Evolutionary conservation across 1,139 yeast genomes (phyloP).

Genomic region (Scheffersomyces cryptocercus): DNA sequence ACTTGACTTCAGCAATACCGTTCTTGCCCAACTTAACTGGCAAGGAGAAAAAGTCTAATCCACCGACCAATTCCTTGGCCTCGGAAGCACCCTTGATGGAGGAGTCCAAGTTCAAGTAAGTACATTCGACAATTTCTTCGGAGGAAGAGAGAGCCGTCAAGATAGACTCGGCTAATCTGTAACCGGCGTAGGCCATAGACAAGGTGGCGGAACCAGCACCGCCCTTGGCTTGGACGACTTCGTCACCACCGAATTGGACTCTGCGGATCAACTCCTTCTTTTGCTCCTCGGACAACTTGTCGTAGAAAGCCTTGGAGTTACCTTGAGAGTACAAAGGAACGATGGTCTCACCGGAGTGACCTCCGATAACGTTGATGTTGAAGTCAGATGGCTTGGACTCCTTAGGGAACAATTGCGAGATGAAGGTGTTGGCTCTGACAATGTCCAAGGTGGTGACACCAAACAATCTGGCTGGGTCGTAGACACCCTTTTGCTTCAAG

Average conservation of each 20-base stretch:
- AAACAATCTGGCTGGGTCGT: conserved; percentile 87
- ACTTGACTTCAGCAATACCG: conserved; percentile 74
- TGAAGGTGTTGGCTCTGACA: conserved; percentile 90
- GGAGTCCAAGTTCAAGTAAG: conserved; percentile 56
- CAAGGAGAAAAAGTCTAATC: conserved; percentile 91
- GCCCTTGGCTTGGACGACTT: conserved; percentile 96
- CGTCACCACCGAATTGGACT: conserved; percentile 99
- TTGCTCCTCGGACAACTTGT: conserved; percentile 23
- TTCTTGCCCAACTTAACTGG: conserved; percentile 85
- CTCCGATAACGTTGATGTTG: conserved; percentile 86
- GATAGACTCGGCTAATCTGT: conserved; percentile 87
- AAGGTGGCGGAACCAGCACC: conserved; percentile 99
- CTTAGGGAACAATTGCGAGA: conserved; percentile 60
- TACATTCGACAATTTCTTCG: conserved; percentile 70
- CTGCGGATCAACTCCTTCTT: conserved; percentile 75
- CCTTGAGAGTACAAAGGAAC: conserved; percentile 83
- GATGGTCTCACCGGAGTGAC: conserved; percentile 98
- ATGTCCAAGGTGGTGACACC: conserved; percentile 98
- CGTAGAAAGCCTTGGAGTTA: conserved; percentile 26
- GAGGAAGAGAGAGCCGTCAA: conserved; percentile 63
- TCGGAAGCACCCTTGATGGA: conserved; percentile 66
- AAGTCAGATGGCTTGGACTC: conserved; percentile 68
- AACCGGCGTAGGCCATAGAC: conserved; percentile 99
- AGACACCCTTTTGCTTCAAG: conserved; percentile 79
- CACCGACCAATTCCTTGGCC: conserved; percentile 70